A percentile compares a stretch with the other conserved stretches of the same genome.
phyloP scores from a whole-genome alignment of 2,329 filamentous ascomycete genomes.

The Basipetospora sp. region DNA sequence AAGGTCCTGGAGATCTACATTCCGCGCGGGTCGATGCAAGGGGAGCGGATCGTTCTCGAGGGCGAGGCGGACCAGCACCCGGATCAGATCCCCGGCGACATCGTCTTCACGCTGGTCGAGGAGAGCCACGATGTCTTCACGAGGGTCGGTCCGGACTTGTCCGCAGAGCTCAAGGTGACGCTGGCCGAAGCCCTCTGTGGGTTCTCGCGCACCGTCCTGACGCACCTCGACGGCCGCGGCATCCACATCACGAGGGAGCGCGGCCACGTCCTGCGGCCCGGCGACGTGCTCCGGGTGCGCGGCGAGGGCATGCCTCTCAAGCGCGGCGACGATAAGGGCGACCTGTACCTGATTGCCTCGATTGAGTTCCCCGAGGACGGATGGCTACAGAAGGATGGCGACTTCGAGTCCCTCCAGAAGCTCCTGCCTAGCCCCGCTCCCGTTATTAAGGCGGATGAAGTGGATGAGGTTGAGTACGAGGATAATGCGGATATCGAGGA shows the following conservation, averaged over 20 bases:
- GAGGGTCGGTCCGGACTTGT: slow-evolving; percentile 70
- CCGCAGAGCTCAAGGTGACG: slow-evolving; percentile 65
- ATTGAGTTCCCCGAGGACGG: slow-evolving; percentile 78
- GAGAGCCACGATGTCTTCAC: slow-evolving; percentile 68
- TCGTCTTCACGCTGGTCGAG: slow-evolving; percentile 78
- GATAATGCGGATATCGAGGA: slow-evolving; percentile 71
- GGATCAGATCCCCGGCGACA: slow-evolving; percentile 78
- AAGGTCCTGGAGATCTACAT: slow-evolving; percentile 97
- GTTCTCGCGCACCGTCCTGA: slow-evolving; percentile 79
- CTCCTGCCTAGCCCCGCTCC: slow-evolving; percentile 54
- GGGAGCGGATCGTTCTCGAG: slow-evolving; percentile 77
- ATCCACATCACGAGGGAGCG: slow-evolving; percentile 67
- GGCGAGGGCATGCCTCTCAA: slow-evolving; percentile 94
- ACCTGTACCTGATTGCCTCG: slow-evolving; percentile 74
- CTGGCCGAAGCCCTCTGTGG: slow-evolving; percentile 74
- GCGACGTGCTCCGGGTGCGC: slow-evolving; percentile 68
- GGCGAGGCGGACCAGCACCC: slow-evolving; percentile 90
- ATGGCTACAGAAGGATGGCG: slow-evolving; percentile 61
- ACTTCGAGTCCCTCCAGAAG: slow-evolving; percentile 55
- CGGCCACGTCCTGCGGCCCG: slow-evolving; percentile 69
- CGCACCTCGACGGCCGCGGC: slow-evolving; percentile 83
- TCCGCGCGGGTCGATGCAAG: slow-evolving; percentile 69
- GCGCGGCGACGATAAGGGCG: slow-evolving; percentile 66
- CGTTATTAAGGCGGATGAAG: slow-evolving; percentile 53
- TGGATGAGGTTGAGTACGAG: slow-evolving; percentile 81